phyloP scores from a whole-genome alignment of 1,284 basidiomycete genomes.

The Xanthoconium separans region DNA sequence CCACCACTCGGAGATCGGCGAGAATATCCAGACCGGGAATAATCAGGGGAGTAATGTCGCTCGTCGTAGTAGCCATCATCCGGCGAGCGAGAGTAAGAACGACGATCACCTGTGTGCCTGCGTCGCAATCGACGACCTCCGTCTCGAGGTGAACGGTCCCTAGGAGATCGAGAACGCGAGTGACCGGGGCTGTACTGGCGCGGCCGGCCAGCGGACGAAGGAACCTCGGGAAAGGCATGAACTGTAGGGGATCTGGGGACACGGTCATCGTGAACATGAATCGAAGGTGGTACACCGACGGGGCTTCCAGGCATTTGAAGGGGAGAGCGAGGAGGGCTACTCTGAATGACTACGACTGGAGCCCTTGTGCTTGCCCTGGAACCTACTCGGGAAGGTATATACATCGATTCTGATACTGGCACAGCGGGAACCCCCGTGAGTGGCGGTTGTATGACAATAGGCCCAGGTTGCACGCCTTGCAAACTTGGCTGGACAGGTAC shows the following conservation, averaged over 20 bases:
- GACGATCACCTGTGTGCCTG: conserved; percentile 9
- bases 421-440: neutral
- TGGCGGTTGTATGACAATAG: conserved; percentile 23
- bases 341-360: conserved; percentile 18
- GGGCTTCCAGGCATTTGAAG: conserved; percentile 4
- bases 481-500: conserved; percentile 5
- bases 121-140: conserved; percentile 5
- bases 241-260: conserved; percentile 25
- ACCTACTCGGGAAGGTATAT: conserved; percentile 13
- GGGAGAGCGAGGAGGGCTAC: conserved; percentile 10
- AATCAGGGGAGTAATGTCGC: conserved; percentile 11
- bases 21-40: conserved; percentile 9
- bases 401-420: conserved; percentile 5
- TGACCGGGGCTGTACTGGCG: conserved; percentile 10
- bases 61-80: conserved; percentile 3
- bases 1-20: conserved; percentile 8
- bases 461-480: neutral
- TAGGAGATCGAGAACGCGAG: conserved; percentile 17
- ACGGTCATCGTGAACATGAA: conserved; percentile 4
- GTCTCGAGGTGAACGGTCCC: conserved; percentile 9
- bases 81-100: conserved; percentile 24
- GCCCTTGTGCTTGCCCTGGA: conserved; percentile 19
- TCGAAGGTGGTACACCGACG: conserved; percentile 17
- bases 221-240: conserved; percentile 8
- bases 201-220: conserved; percentile 5